Evolutionary conservation across 1,284 basidiomycete genomes (phyloP).

Genomic region (Cutaneotrichosporon sp.): DNA sequence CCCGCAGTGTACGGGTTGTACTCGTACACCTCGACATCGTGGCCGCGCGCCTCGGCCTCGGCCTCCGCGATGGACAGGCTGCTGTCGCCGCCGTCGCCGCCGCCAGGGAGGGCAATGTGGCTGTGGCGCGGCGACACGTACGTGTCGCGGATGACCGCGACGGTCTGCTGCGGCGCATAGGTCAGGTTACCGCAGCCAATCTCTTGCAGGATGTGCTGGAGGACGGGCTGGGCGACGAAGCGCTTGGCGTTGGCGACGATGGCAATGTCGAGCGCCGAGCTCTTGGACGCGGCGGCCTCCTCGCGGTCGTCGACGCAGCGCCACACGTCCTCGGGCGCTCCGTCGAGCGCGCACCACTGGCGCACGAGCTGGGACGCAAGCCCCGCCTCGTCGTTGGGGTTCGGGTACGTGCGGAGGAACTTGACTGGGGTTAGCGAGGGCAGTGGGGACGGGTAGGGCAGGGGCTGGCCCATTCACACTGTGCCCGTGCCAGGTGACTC

Average conservation of each 20-base stretch:
- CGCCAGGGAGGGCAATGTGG: constrained; percentile 10
- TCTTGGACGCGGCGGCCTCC: constrained; percentile 62
- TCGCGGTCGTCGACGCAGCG: constrained; percentile 64
- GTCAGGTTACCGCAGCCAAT: constrained; percentile 66
- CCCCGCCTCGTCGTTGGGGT: constrained; percentile 61
- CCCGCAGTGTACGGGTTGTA: constrained; percentile 72
- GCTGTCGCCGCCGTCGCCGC: constrained; percentile 2
- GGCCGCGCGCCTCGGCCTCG: constrained; percentile 16
- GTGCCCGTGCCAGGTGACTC: background rate
- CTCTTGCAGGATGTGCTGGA: constrained; percentile 78
- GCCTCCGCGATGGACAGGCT: background rate
- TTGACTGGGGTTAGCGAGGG: constrained; percentile 62
- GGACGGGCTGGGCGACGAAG: constrained; percentile 74
- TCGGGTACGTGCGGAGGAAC: constrained; percentile 69
- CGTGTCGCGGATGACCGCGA: constrained; percentile 72
- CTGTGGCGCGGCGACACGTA: constrained; percentile 64
- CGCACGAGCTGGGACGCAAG: constrained; percentile 74
- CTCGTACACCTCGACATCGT: constrained; percentile 57
- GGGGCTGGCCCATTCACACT: no score
- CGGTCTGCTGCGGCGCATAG: constrained; percentile 60
- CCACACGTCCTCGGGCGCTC: constrained; percentile 68
- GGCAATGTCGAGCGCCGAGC: constrained; percentile 78
- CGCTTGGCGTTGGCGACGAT: constrained; percentile 76
- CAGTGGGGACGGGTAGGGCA: no score
- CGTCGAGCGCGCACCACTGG: constrained; percentile 76